Evolutionary conservation across 139 green algal species (phyloP), one percentile per base, ranked within the genome.

Genomic region (Parachlorella kessleri): DNA sequence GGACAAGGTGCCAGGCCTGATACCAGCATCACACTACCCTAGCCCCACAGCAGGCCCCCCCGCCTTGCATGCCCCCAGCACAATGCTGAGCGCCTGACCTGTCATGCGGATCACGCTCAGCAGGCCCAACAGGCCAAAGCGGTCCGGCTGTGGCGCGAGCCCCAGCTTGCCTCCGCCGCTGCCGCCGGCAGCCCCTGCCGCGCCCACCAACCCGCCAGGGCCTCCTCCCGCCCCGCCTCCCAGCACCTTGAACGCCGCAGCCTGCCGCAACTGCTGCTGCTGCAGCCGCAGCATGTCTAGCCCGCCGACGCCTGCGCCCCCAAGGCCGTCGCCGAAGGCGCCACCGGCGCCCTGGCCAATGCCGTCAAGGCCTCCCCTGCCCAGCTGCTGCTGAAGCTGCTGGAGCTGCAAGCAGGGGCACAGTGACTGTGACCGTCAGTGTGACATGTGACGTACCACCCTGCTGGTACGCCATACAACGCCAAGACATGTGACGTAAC

Each of bases 81-180:
- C 10, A 10, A 10, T 59, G 48, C 63, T 7, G 8, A 14, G 63
- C 28, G 24, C 30, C 73, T 2, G 63, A 80, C 75, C 75, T 36
- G 73, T 78, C 83, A 84, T 88, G 55, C 94, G 88, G 79, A 99
- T 98, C 21, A 99, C 92, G 36, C 88, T 91, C 66, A 98, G 87
- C 79, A 99, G 82, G 32, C 95, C 96, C 73, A 98, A 86, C 73
- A 99, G 85, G 33, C 93, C 94, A 83, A 94, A 99, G 14, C 91
- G 86, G 72, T 97, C 94, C 18, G 88, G 73, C 35, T 72, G 59
- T 26, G 55, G 71, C n/a, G 77, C 66, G 55, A 75, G 68, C 30
- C 30, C 48, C 39, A 39, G 69, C 73, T 71, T 53, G 40, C 64
- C 66, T n/a, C 55, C 66, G 59, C 69, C 64, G 53, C 65, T 70